Evolutionary conservation across 345 rosid species (phyloP).

Genomic region (Eucalyptus erythrocorys): DNA sequence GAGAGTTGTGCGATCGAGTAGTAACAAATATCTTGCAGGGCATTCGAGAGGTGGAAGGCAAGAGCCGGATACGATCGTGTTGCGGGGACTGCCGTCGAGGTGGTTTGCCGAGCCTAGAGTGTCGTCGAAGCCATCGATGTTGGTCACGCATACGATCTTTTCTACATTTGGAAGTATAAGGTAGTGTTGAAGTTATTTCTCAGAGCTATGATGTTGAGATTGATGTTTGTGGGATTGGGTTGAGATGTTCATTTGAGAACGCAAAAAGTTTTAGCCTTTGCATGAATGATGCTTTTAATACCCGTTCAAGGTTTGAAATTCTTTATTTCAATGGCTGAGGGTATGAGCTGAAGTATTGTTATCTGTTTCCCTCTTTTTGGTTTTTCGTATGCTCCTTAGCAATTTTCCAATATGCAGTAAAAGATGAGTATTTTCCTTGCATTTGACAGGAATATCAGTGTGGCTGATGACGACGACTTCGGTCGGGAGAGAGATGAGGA

Average conservation of each 20-base stretch:
- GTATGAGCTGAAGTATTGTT: neutral
- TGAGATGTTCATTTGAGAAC: neutral
- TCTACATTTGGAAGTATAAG: constrained; percentile 82
- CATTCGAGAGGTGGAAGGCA: constrained; percentile 44
- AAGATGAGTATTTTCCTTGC: neutral
- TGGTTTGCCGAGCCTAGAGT: constrained; percentile 97
- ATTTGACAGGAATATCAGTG: constrained; percentile 64
- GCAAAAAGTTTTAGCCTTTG: neutral
- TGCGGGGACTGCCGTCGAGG: constrained; percentile 77
- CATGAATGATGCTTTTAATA: neutral
- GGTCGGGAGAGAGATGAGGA: constrained; percentile 42
- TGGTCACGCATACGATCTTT: constrained; percentile 83
- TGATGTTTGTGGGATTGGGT: neutral
- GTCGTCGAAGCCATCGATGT: constrained; percentile 85
- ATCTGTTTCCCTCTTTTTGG: neutral
- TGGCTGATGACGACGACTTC: constrained; percentile 69
- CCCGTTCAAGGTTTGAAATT: neutral
- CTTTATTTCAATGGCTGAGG: neutral
- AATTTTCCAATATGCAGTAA: neutral
- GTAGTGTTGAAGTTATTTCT: constrained; percentile 2
- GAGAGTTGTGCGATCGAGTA: neutral
- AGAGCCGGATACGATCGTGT: constrained; percentile 68
- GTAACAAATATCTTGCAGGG: constrained; percentile 18
- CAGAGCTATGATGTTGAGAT: neutral
- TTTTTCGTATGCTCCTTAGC: neutral